Evolutionary conservation across 306 rosid species (phyloP), one percentile per base, ranked within the genome.

Genomic region (Begonia fuchsioides): DNA sequence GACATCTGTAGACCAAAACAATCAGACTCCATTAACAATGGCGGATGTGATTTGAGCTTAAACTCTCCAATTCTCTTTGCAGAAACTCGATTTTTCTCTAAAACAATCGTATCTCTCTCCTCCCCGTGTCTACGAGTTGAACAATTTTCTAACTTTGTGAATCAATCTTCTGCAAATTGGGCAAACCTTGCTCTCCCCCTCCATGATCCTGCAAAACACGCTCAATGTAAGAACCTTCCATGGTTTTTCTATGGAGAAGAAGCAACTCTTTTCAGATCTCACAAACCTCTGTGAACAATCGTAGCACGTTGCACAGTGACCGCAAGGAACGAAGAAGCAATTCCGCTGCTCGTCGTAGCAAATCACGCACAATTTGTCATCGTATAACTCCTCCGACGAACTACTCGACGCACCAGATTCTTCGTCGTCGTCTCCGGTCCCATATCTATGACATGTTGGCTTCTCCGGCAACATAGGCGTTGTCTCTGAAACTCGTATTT

Each of bases 281-380:
- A 38, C 44, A 39, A 72, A 82, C 93, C 93, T 75, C 48, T 68
- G 76, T 49, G 93, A 81, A 53, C 87, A 82, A 14, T 78, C 81
- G 59, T 75, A 68, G 65, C 93, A 82, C 48, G 83, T 78, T 6
- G 83, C 87, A 64, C 81, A 75, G 50, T 82, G 93, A 14, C 93
- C 93, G 63, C 93, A 78, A 43, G 93, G 93, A 63, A 82, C 71
- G 35, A 78, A 78, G 70, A 82, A 82, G 62, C 81, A 65, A 54
- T 75, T 82, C n/a, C 87, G 66, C 47, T 75, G 81, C 43, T 75
- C 93, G 41, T 82, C 93, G 9, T 82, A 78, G 41, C 93, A 82
- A 52, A 82, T 73, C 10, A 68, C 60, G 13, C 93, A 82, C 9
- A 82, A 53, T 45, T 82, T 82, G 16, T 70, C 87, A 39, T 78